A percentile compares a stretch with the other conserved stretches of the same genome.
Evolutionary conservation across 2,329 filamentous ascomycete genomes (phyloP).

Genomic region (Beauveria sp.): DNA sequence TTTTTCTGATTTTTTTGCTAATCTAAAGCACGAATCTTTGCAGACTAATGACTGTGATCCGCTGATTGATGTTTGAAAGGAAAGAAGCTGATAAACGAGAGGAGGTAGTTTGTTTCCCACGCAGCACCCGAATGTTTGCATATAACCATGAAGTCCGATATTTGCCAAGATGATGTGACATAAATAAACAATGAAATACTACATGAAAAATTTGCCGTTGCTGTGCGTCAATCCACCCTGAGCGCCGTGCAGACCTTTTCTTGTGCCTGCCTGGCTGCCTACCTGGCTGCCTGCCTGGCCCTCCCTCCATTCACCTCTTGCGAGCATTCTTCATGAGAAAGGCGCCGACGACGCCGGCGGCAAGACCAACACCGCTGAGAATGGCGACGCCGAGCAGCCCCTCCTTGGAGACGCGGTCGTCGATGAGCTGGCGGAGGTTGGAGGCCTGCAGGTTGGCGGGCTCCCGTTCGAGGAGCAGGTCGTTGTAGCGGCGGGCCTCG

Average conservation of each 20-base stretch:
- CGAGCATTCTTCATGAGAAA: constrained; percentile 73
- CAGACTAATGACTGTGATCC: background rate
- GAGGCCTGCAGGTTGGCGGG: constrained; percentile 83
- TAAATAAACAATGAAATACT: background rate
- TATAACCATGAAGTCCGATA: background rate
- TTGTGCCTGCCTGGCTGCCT: background rate
- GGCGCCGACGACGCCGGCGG: constrained; percentile 86
- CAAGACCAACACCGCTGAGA: constrained; percentile 84
- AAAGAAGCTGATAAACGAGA: background rate
- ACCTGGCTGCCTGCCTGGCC: too few relatives aligned
- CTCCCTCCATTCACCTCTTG: constrained; percentile 35
- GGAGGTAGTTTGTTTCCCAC: background rate
- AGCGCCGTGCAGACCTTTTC: background rate
- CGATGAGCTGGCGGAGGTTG: constrained; percentile 80
- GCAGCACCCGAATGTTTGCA: background rate
- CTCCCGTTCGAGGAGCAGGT: constrained; percentile 83
- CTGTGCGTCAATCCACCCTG: background rate
- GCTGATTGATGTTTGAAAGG: background rate
- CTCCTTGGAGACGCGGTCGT: constrained; percentile 93
- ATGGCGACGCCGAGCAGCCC: constrained; percentile 92
- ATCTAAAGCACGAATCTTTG: background rate
- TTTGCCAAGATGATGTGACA: constrained; percentile 3
- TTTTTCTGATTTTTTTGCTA: background rate
- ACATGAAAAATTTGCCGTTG: background rate
- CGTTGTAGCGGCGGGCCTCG: constrained; percentile 91